Percentiles rank a stretch among this genome's conserved stretches.
phyloP scores from a whole-genome alignment of 1,284 basidiomycete species.

The Rhodofomes roseus region DNA sequence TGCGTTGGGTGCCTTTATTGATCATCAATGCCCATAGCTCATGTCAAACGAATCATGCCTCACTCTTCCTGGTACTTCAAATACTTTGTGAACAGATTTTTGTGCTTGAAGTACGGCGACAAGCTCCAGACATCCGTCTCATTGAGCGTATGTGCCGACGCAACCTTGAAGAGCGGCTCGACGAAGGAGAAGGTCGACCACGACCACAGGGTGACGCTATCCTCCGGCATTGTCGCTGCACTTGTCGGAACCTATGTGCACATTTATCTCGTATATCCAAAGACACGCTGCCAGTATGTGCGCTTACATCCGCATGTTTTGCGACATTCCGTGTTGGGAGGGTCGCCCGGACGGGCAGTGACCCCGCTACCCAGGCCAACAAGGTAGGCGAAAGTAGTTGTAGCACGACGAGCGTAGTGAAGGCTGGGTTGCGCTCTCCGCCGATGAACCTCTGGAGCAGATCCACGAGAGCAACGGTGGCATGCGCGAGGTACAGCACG shows the following conservation, averaged over 20 bases:
- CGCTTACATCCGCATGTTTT: slow-evolving; percentile 39
- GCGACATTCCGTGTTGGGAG: slow-evolving; percentile 48
- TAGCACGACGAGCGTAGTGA: slow-evolving; percentile 26
- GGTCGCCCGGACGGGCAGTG: slow-evolving; percentile 43
- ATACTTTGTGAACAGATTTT: slow-evolving; percentile 65
- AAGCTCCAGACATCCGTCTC: slow-evolving; percentile 71
- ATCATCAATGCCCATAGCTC: not conserved
- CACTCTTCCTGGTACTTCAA: slow-evolving; percentile 46
- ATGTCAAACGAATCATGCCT: not conserved
- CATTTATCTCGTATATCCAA: not conserved
- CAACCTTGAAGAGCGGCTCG: slow-evolving; percentile 61
- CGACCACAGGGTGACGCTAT: slow-evolving; percentile 70
- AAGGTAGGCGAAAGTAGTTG: slow-evolving; percentile 32
- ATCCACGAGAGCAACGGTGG: slow-evolving; percentile 33
- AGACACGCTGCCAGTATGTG: not conserved
- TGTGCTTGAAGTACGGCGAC: slow-evolving; percentile 69
- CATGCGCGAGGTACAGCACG: slow-evolving; percentile 37
- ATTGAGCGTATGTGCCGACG: slow-evolving; percentile 53
- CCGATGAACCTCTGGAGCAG: slow-evolving; percentile 26
- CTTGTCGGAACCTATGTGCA: slow-evolving; percentile 45
- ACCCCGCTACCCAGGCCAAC: slow-evolving; percentile 50
- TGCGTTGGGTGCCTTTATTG: slow-evolving; percentile 43
- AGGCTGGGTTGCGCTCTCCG: slow-evolving; percentile 7
- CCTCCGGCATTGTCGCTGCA: slow-evolving; percentile 60
- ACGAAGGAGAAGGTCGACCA: slow-evolving; percentile 80